phyloP scores from a whole-genome alignment of 2,329 filamentous ascomycete species.

The Trematosphaeria pertusa region DNA sequence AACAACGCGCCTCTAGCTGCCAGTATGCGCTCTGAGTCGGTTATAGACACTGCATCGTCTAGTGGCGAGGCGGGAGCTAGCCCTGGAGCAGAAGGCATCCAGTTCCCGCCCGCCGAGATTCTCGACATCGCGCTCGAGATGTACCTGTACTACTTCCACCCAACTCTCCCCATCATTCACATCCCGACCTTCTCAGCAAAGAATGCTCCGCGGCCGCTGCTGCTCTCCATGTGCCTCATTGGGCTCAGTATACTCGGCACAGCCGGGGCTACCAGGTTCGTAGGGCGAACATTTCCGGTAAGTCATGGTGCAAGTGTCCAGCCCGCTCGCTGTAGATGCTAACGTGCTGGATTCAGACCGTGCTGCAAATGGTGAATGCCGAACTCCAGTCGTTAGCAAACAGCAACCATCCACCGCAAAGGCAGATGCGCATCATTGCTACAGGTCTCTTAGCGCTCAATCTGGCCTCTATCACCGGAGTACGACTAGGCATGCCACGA shows the following conservation, averaged over 20 bases:
- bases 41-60: conserved; percentile 40
- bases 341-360: conserved; percentile 23
- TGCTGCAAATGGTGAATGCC: conserved; percentile 50
- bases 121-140: conserved; percentile 62
- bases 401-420: conserved; percentile 48
- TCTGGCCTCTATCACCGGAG: conserved; percentile 58
- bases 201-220: conserved; percentile 53
- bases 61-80: conserved; percentile 38
- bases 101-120: conserved; percentile 59
- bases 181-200: conserved; percentile 61
- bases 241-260: conserved; percentile 61
- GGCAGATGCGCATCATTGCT: conserved; percentile 56
- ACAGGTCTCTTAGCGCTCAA: conserved; percentile 58
- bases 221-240: conserved; percentile 62
- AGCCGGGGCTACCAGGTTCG: conserved; percentile 59
- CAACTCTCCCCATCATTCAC: conserved; percentile 61
- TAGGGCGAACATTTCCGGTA: conserved; percentile 55
- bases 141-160: conserved; percentile 62
- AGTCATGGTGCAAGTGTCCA: conserved; percentile 6
- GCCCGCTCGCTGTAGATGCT: conserved; percentile 1
- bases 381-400: conserved; percentile 54
- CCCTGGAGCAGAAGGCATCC: conserved; percentile 35
- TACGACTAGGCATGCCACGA: conserved; percentile 30
- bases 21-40: conserved; percentile 31
- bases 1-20: conserved; percentile 32